Conservation (phyloP, 805 yeast species). For the Maudiozyma barnettii region DNA sequence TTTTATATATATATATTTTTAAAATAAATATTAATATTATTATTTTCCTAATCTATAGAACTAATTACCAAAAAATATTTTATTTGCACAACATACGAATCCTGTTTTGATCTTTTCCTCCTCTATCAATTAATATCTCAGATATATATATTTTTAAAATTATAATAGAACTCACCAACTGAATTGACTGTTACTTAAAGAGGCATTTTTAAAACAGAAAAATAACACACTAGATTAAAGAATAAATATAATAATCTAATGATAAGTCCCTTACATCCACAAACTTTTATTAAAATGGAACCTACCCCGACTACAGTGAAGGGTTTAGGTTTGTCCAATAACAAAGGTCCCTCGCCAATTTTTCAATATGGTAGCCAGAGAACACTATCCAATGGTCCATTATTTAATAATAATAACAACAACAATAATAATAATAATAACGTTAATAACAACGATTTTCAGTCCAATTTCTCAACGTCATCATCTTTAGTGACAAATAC, state of each 20-base stretch:
- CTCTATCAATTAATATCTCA: no score
- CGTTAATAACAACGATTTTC: not conserved
- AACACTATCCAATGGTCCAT: not conserved
- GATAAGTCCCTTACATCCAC: not conserved
- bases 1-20: no score
- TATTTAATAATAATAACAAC: not conserved
- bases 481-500: not conserved
- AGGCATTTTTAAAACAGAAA: no score
- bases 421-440: not conserved
- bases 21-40: no score
- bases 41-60: no score
- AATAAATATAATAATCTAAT: not conserved
- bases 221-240: no score
- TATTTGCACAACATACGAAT: no score
- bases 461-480: not conserved
- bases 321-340: not conserved
- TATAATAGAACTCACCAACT: no score
- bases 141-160: no score
- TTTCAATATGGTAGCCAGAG: not conserved
- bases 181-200: no score
- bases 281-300: constrained; percentile 2
- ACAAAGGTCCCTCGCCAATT: not conserved
- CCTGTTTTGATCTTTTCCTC: no score
- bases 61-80: no score
- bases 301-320: not conserved